A percentile compares a stretch with the other conserved stretches of the same genome.
Evolutionary conservation across 768 basidiomycete species (phyloP).

Genomic region (Aureoboletus auriporus): DNA sequence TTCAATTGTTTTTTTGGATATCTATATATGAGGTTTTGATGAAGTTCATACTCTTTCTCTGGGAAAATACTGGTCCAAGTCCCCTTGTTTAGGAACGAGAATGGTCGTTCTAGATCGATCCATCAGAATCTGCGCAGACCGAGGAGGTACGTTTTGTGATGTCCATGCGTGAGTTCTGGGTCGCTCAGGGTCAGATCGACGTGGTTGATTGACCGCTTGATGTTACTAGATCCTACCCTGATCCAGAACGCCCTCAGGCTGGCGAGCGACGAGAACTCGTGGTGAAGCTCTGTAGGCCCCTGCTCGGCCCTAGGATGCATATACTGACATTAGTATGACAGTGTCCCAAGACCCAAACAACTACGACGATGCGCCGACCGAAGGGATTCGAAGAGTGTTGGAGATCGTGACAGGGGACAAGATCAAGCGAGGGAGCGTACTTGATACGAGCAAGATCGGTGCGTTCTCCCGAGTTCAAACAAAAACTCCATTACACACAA

Average conservation of each 20-base stretch:
- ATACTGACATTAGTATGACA: slow-evolving; percentile 23
- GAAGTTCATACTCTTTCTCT: too few relatives aligned
- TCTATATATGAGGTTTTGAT: slow-evolving; percentile 1
- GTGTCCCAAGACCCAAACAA: slow-evolving; percentile 88
- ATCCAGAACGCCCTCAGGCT: slow-evolving; percentile 47
- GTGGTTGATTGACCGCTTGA: background rate
- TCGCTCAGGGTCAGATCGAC: too few relatives aligned
- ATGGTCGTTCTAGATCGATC: slow-evolving; percentile 62
- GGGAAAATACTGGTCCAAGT: too few relatives aligned
- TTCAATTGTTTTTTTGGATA: slow-evolving; percentile 15
- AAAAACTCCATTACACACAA: too few relatives aligned
- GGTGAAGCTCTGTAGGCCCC: slow-evolving; percentile 76
- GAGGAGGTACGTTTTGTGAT: slow-evolving; percentile 93
- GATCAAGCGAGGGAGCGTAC: slow-evolving; percentile 60
- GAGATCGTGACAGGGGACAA: slow-evolving; percentile 68
- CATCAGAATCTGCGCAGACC: slow-evolving; percentile 80
- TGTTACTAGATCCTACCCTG: slow-evolving; percentile 61
- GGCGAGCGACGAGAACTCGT: slow-evolving; percentile 70
- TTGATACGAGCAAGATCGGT: slow-evolving; percentile 84
- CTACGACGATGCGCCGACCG: slow-evolving; percentile 91
- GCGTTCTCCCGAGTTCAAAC: background rate
- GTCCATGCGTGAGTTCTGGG: slow-evolving; percentile 62
- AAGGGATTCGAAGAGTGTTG: slow-evolving; percentile 84
- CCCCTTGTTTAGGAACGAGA: background rate
- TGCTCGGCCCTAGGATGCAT: background rate